Conservation (phyloP, 2,329 filamentous ascomycete species). For the Pseudogymnoascus sp. region DNA sequence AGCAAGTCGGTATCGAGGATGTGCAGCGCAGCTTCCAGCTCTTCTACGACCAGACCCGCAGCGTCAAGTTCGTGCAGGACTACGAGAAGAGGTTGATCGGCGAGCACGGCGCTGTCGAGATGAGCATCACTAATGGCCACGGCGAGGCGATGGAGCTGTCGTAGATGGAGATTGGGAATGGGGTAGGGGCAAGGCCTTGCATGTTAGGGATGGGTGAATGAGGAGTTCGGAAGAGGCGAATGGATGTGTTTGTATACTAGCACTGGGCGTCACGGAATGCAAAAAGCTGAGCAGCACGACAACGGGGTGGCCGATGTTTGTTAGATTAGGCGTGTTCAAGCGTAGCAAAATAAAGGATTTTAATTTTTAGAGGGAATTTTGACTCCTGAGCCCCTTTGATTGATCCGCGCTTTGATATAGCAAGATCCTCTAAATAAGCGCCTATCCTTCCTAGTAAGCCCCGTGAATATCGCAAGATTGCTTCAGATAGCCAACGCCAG, state of each 20-base stretch:
- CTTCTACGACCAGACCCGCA: conserved; percentile 84
- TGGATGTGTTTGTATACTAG: conserved; percentile 9
- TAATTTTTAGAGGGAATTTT: not conserved
- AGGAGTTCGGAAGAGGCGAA: conserved; percentile 8
- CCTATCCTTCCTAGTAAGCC: not conserved
- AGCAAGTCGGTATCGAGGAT: conserved; percentile 77
- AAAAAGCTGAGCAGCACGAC: not conserved
- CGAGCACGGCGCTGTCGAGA: conserved; percentile 71
- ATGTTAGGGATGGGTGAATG: not conserved
- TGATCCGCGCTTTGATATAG: not conserved
- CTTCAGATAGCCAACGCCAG: not conserved
- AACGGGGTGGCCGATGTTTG: conserved; percentile 8
- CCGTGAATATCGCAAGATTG: not conserved
- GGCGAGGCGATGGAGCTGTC: conserved; percentile 60
- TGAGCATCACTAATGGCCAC: conserved; percentile 49
- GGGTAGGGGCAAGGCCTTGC: not conserved
- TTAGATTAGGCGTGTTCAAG: conserved; percentile 8
- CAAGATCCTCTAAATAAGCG: not conserved
- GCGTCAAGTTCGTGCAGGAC: conserved; percentile 81
- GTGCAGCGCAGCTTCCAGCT: conserved; percentile 89
- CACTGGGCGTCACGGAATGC: conserved; percentile 9
- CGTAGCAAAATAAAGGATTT: not conserved
- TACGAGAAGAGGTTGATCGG: conserved; percentile 92
- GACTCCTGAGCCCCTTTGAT: not conserved
- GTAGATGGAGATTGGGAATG: conserved; percentile 13